Percentiles rank a stretch among this genome's conserved stretches.
Conservation (phyloP, 805 yeast genomes). For the Lipomyces yamadae region DNA sequence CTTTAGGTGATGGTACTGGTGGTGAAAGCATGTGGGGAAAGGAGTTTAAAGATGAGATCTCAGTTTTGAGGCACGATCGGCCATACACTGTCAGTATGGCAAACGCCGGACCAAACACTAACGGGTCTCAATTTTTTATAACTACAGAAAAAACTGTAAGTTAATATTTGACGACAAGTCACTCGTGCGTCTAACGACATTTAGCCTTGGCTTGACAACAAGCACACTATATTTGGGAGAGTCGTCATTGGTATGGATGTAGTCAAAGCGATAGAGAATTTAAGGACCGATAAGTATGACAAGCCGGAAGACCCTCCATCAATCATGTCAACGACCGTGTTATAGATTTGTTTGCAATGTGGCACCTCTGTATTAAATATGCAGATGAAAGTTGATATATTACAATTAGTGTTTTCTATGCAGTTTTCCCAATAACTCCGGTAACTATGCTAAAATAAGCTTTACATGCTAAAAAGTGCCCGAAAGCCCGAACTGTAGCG, state of each 20-base stretch:
- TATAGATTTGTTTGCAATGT: conserved; percentile 11
- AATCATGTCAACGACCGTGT: conserved; percentile 26
- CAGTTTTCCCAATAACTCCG: not conserved
- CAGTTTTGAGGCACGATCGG: conserved; percentile 53
- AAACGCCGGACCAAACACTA: conserved; percentile 62
- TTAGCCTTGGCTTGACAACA: conserved; percentile 58
- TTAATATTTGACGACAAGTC: not conserved
- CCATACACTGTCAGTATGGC: conserved; percentile 67
- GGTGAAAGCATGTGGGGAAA: conserved; percentile 49
- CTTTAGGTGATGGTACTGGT: conserved; percentile 52
- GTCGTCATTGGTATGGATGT: conserved; percentile 57
- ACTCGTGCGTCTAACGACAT: conserved; percentile 42
- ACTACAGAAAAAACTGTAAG: conserved; percentile 56
- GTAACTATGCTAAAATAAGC: not conserved
- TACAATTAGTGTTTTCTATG: not conserved
- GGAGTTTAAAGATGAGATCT: conserved; percentile 55
- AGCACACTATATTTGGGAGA: conserved; percentile 63
- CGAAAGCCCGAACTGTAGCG: conserved; percentile 29
- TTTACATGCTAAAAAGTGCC: conserved; percentile 13
- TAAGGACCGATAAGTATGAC: conserved; percentile 54
- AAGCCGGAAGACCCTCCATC: conserved; percentile 50
- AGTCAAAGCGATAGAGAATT: conserved; percentile 55
- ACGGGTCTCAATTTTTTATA: conserved; percentile 65
- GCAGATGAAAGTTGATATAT: not conserved
- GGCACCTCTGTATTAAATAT: not conserved